Evolutionary conservation across 345 rosid genomes (phyloP), one percentile per base, ranked within the genome.

Genomic region (Brassica cretica): DNA sequence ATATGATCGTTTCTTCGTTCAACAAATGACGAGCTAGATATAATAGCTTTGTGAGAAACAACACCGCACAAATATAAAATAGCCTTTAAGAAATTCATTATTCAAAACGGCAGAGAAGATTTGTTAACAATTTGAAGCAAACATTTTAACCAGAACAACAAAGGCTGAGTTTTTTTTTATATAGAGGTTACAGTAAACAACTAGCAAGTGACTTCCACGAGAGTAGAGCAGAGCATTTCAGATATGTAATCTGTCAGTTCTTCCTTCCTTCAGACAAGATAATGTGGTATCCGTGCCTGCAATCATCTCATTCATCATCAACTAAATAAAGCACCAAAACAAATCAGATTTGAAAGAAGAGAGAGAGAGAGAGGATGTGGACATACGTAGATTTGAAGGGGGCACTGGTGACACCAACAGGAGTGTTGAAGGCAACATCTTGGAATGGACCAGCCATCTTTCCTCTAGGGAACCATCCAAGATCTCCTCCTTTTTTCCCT

Each of bases 361-460:
- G 15, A 72, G 35, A 71, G 46, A 6, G 27, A 55, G 10, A 12
- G 24, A 9, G 68, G 63, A 19, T 72, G 46, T 24, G 64, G 51
- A 21, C 86, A 39, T 90, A 92, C 97, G 97, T 92, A 11, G 98
- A 94, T 84, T 94, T 94, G 85, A 94, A 92, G 16, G 98, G 97
- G 66, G 97, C 90, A 81, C 97, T 91, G 39, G 98, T 92, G 74
- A 91, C 90, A 85, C 97, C 98, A 83, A 92, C 73, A 1, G 77
- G 84, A 6, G 98, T 91, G 85, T 59, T 83, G 76, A 94, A 94
- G 58, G 98, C 96, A 70, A 94, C 94, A 24, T 92, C 97, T 74
- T 91, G 98, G 83, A 94, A 94, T 8, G 97, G 98, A 8, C 97
- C 98, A 0, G 93, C 97, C 98, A 94, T 94, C 84, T 94, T 94